Evolutionary conservation across 257 asterid species (phyloP).

Genomic region (Penstemon barbatus): DNA sequence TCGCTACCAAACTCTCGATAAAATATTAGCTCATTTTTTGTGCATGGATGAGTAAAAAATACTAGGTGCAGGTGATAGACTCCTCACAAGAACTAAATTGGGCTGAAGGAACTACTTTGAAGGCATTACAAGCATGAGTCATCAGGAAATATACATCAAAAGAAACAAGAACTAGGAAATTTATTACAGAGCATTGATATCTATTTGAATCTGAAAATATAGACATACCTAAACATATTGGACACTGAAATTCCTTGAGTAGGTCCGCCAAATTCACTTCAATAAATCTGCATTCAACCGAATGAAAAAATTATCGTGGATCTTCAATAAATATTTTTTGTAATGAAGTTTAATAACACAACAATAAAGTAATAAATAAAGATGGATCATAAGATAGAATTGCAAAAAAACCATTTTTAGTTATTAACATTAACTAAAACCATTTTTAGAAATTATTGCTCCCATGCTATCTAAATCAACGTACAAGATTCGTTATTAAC

Average conservation of each 20-base stretch:
- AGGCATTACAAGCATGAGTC: slow-evolving; percentile 34
- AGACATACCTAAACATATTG: slow-evolving; percentile 72
- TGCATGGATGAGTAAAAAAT: too few relatives aligned
- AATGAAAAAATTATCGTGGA: too few relatives aligned
- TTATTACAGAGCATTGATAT: slow-evolving; percentile 22
- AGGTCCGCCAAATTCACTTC: slow-evolving; percentile 72
- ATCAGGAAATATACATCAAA: slow-evolving; percentile 15
- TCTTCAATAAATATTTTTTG: too few relatives aligned
- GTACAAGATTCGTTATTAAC: background rate
- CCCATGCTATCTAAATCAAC: slow-evolving; percentile 14
- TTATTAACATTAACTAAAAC: too few relatives aligned
- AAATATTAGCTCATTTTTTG: too few relatives aligned
- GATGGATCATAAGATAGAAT: too few relatives aligned
- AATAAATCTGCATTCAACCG: slow-evolving; percentile 44
- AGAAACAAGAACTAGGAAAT: background rate
- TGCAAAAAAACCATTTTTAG: too few relatives aligned
- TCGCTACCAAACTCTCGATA: too few relatives aligned
- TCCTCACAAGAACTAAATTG: background rate
- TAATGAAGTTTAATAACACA: too few relatives aligned
- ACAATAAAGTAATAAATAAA: too few relatives aligned
- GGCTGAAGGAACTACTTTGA: background rate
- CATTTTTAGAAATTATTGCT: background rate
- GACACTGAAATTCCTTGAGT: slow-evolving; percentile 95
- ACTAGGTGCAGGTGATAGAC: background rate
- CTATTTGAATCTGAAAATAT: too few relatives aligned